These are phyloP conservation scores for Spergularia azorica DNA, from an alignment of 179 eudicot species.

Conservation along the genomic window DNA sequence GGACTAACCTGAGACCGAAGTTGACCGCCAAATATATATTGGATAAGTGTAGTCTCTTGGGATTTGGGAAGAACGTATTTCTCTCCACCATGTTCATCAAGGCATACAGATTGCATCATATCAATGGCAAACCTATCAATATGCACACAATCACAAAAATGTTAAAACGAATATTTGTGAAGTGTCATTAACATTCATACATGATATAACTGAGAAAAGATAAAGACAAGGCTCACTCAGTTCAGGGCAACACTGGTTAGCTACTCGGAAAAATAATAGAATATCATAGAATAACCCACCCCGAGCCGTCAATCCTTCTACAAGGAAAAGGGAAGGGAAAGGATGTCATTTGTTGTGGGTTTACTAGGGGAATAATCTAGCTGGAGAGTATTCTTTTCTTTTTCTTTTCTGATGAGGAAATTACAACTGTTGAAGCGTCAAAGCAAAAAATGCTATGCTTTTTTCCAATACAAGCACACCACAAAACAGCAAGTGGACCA, in stretches of 20 bases:
- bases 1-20: constrained; percentile 84
- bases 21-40: constrained; percentile 95
- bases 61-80: constrained; percentile 59
- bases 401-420: no score
- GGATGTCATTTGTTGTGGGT: no score
- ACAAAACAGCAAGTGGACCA: neutral
- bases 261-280: neutral
- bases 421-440: no score
- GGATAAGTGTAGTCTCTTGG: constrained; percentile 89
- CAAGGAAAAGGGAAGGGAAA: no score
- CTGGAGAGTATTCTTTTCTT: no score
- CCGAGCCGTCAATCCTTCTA: no score
- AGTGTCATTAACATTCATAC: neutral
- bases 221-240: neutral
- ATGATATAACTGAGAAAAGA: constrained; percentile 10
- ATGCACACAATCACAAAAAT: constrained; percentile 5
- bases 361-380: no score
- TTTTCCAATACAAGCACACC: no score
- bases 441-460: no score
- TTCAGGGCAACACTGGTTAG: neutral
- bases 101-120: constrained; percentile 91
- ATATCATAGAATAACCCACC: no score
- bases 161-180: neutral
- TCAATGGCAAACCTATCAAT: constrained; percentile 77
- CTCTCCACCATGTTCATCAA: constrained; percentile 92